Evolutionary conservation across 2,329 filamentous ascomycete species (phyloP), one percentile per base, ranked within the genome.

Genomic region (Aureobasidium sp.): DNA sequence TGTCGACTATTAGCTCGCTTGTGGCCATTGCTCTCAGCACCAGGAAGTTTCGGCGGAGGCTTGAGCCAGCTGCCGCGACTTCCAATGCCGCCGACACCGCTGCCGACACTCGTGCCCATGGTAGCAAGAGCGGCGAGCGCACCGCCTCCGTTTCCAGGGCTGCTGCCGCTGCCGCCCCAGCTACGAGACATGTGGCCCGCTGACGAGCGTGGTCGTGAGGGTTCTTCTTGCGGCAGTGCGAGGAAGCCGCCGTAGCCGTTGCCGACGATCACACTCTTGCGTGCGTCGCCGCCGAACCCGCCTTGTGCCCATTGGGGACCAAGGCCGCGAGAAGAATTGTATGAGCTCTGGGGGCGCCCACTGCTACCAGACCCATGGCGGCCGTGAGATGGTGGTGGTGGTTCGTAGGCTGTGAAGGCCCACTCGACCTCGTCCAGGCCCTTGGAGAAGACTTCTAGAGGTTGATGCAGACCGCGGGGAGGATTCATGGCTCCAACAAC

Each of bases 231-330:
- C 0, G 86, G 86, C n/a, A 88, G 80, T 20, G 85, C 84, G 20
- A 88, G 72, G 72, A 85, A 87, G 0, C 85, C 85, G 31, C 85
- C 85, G 64, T 86, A 86, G 2, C 85, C 85, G 69, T 87, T 87
- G 0, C 84, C 84, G 0, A 88, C 84, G n/a, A 87, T 78, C 9
- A 87, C 78, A 66, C 80, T 84, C 72, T 80, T 83, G 36, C 86
- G 75, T 5, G 82, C 80, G 58, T 84, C 82, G 9, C 82, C 81
- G 12, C 82, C 82, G 48, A 74, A 74, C 5, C 72, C 72, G 8
- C 71, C 71, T 51, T 74, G 71, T 7, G 72, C 71, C 84, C 82
- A 85, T 42, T 81, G 79, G 17, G 82, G 79, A 42, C 82, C 80
- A 0, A 80, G 70, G 8, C 78, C 78, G 61, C 74, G 76, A 60